A percentile compares a stretch with the other conserved stretches of the same genome.
These are phyloP conservation scores for Zelonia costaricensis DNA, from an alignment of 208 protist species.

Conservation along the genomic window DNA sequence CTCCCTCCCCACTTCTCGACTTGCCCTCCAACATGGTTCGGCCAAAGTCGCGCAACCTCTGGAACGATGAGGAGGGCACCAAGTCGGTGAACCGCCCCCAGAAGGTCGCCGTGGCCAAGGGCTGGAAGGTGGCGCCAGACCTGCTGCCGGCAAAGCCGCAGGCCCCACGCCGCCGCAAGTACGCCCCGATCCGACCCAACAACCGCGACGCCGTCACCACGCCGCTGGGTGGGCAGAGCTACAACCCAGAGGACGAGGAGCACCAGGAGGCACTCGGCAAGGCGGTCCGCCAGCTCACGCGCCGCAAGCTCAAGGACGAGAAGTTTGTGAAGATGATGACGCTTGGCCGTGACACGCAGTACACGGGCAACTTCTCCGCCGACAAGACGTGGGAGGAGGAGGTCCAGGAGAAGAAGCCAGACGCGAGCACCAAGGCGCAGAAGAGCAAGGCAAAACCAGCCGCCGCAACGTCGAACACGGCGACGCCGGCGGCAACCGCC, in stretches of 20 bases:
- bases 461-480: background rate
- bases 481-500: background rate
- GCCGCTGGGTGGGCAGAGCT: constrained; percentile 81
- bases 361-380: constrained; percentile 55
- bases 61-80: constrained; percentile 40
- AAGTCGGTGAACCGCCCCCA: constrained; percentile 59
- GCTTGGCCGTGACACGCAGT: constrained; percentile 42
- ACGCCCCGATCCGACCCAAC: constrained; percentile 71
- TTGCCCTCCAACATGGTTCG: constrained; percentile 11
- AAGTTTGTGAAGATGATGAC: constrained; percentile 78
- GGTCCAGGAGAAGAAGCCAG: constrained; percentile 38
- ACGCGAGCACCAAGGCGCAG: constrained; percentile 1
- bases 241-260: constrained; percentile 79
- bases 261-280: constrained; percentile 72
- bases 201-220: constrained; percentile 74
- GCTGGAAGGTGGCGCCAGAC: constrained; percentile 68
- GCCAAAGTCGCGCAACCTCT: constrained; percentile 60
- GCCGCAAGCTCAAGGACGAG: constrained; percentile 63
- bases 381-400: constrained; percentile 87
- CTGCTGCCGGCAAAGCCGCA: constrained; percentile 51
- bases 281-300: constrained; percentile 63
- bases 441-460: constrained; percentile 17
- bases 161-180: constrained; percentile 79
- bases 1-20: too few relatives aligned
- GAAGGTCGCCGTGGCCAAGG: constrained; percentile 43